Conservation (phyloP, 805 yeast genomes). For the Teunomyces gatunensis region DNA sequence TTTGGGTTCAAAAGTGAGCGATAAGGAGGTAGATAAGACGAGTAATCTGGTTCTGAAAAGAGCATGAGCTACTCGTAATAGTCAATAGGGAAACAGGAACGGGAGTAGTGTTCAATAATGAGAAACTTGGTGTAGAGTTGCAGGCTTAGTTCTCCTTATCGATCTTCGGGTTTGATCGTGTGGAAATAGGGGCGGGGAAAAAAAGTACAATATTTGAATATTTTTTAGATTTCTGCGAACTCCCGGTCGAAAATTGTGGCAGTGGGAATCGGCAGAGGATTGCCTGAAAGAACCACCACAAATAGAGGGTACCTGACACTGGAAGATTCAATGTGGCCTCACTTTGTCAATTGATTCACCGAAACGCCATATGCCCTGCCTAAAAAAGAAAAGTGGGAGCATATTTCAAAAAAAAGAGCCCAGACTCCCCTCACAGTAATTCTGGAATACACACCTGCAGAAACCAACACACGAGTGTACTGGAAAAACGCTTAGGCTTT, state of each 20-base stretch:
- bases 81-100: not conserved
- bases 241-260: not conserved
- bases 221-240: not conserved
- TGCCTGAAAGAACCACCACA: not conserved
- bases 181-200: constrained; percentile 8
- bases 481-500: not conserved
- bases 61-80: not conserved
- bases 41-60: constrained; percentile 5
- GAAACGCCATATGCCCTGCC: not conserved
- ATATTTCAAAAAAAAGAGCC: not conserved
- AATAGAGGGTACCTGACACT: not conserved
- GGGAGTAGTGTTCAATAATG: not conserved
- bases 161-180: constrained; percentile 2
- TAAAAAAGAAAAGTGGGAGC: not conserved
- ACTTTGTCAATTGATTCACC: not conserved
- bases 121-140: not conserved
- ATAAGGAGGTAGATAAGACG: constrained; percentile 34
- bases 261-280: not conserved
- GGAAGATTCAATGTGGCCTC: not conserved
- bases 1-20: constrained; percentile 50
- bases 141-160: constrained; percentile 1
- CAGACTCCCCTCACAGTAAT: not conserved
- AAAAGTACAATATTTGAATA: not conserved
- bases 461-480: not conserved
- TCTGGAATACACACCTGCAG: not conserved